Evolutionary conservation across 345 rosid genomes (phyloP), one percentile per base, ranked within the genome.

Genomic region (Zanthoxylum bungeanum): DNA sequence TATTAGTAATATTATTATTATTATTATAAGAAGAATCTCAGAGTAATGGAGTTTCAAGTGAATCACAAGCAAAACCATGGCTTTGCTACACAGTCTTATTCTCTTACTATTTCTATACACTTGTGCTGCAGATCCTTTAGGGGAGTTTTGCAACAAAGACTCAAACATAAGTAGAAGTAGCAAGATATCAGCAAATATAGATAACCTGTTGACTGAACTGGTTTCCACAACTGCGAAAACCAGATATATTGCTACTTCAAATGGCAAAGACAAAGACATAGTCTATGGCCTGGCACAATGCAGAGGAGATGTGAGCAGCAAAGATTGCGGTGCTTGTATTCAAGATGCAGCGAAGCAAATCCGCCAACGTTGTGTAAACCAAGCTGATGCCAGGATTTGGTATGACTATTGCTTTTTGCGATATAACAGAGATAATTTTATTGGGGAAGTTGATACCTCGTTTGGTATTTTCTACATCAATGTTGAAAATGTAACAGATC

Each of bases 281-380:
- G 87, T 90, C 39, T 87, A 88, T 42, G 96, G 98, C 28, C 85
- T 90, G 4, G 89, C 91, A 17, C 96, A 90, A 74, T 88, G 98
- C 83, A 82, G 98, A 69, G 91, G 91, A 60, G 98, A 88, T 69
- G 82, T 88, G 21, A 76, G 84, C 79, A 68, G 59, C 49, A 33
- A 76, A 57, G 90, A 86, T 65, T 90, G 93, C 66, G 75, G 83
- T 0, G 66, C 24, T 39, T 92, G 98, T 69, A 78, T 90, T 74
- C 75, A 77, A 59, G 92, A 90, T 49, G 96, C 92, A 0, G 87
- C 82, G 5, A 82, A 77, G 66, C 81, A 82, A 76, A 83, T 90
- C 78, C 88, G 78, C 16, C 72, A 79, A 68, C 68, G 77, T 2
- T 92, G 93, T 69, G 88, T 85, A 0, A 47, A 80, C 78, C 87